These are phyloP conservation scores for Kazachstania martiniae DNA, from an alignment of 805 yeast genomes.

Conservation along the genomic window DNA sequence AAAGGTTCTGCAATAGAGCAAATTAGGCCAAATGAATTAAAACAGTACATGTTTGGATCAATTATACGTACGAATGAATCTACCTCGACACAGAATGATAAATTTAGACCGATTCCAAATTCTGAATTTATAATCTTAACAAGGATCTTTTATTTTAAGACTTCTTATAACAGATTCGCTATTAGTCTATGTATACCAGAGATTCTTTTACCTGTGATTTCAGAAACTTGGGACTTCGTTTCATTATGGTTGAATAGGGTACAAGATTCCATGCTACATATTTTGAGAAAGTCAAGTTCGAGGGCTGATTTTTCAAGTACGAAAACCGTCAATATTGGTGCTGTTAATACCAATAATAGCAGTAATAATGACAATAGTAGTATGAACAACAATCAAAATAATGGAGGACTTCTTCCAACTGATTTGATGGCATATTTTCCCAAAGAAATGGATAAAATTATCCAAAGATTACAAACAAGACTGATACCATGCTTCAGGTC, in stretches of 20 bases:
- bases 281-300: not conserved
- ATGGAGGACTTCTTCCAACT: no score
- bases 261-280: conserved; percentile 14
- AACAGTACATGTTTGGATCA: conserved; percentile 33
- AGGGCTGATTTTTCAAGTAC: no score
- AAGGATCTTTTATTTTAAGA: conserved; percentile 22
- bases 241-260: conserved; percentile 23
- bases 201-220: conserved; percentile 18
- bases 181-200: conserved; percentile 26
- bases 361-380: not conserved
- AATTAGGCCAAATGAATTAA: conserved; percentile 25
- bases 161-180: conserved; percentile 21
- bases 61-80: conserved; percentile 25
- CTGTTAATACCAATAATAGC: not conserved
- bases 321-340: no score
- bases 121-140: conserved; percentile 27
- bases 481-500: conserved; percentile 25
- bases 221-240: conserved; percentile 27
- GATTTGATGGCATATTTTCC: conserved; percentile 6
- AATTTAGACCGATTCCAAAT: conserved; percentile 20
- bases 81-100: conserved; percentile 16
- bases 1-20: conserved; percentile 16
- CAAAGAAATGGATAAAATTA: conserved; percentile 17
- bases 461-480: conserved; percentile 18
- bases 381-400: not conserved